A percentile compares a stretch with the other conserved stretches of the same genome.
Conservation (phyloP, 2,329 filamentous ascomycete species). For the Ceratocystis diversiconidia region DNA sequence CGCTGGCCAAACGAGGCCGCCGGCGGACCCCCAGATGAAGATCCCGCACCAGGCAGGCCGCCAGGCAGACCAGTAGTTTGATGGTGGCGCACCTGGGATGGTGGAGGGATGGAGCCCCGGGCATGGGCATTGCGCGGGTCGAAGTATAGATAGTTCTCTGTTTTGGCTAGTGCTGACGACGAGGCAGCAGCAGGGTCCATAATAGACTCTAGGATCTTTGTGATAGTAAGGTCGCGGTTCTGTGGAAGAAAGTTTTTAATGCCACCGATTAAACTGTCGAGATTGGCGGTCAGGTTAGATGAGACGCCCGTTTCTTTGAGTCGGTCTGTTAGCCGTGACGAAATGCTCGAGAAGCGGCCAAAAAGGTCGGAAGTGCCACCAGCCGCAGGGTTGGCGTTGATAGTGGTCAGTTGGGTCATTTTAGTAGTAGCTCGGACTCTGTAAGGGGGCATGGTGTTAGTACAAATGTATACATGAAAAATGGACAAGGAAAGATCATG, state of each 20-base stretch:
- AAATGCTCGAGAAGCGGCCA: slow-evolving; percentile 82
- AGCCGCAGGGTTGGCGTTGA: slow-evolving; percentile 48
- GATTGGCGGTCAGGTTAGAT: slow-evolving; percentile 55
- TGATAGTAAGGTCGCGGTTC: slow-evolving; percentile 89
- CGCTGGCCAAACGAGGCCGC: slow-evolving; percentile 81
- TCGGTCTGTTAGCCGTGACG: slow-evolving; percentile 79
- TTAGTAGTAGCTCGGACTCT: slow-evolving; percentile 86
- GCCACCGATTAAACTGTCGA: slow-evolving; percentile 85
- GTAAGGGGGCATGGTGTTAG: slow-evolving; percentile 1
- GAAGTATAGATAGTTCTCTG: slow-evolving; percentile 93
- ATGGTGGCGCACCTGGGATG: slow-evolving; percentile 42
- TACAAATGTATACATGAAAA: no score
- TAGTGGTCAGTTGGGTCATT: slow-evolving; percentile 94
- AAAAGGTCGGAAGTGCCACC: slow-evolving; percentile 61
- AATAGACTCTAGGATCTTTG: slow-evolving; percentile 93
- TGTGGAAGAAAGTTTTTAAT: slow-evolving; percentile 97
- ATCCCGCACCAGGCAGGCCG: slow-evolving; percentile 35
- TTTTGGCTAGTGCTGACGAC: slow-evolving; percentile 86
- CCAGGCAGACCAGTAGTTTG: slow-evolving; percentile 33
- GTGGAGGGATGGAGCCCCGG: slow-evolving; percentile 76
- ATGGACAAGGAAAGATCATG: no score
- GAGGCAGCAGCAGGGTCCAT: slow-evolving; percentile 91
- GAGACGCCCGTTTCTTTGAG: slow-evolving; percentile 82
- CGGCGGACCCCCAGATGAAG: slow-evolving; percentile 43
- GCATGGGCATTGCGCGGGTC: slow-evolving; percentile 89